These are phyloP conservation scores for Scheffersomyces lignicola DNA, from an alignment of 1,139 yeast genomes.

Conservation along the genomic window DNA sequence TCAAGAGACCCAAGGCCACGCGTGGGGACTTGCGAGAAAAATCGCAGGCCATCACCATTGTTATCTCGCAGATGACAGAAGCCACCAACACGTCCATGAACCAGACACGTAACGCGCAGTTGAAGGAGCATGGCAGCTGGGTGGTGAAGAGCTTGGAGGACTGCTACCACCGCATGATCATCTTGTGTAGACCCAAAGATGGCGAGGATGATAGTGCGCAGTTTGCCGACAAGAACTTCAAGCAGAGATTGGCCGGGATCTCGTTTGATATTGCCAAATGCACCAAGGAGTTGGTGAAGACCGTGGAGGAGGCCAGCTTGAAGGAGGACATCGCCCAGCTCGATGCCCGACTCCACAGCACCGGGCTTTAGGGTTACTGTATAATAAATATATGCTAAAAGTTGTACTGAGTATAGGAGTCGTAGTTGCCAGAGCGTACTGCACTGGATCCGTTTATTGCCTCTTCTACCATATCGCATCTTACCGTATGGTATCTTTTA, in stretches of 20 bases:
- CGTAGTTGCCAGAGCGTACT: too few relatives aligned
- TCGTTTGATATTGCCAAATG: conserved; percentile 96
- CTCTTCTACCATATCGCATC: too few relatives aligned
- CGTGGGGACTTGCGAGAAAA: conserved; percentile 73
- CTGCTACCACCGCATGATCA: conserved; percentile 77
- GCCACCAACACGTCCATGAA: conserved; percentile 89
- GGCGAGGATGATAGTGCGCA: conserved; percentile 53
- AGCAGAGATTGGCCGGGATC: conserved; percentile 91
- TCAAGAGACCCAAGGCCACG: conserved; percentile 74
- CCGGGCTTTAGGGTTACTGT: too few relatives aligned
- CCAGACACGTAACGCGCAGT: conserved; percentile 77
- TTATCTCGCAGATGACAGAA: conserved; percentile 83
- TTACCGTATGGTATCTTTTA: too few relatives aligned
- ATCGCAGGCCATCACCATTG: conserved; percentile 70
- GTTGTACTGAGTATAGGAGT: too few relatives aligned
- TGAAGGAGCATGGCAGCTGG: conserved; percentile 90
- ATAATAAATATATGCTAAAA: too few relatives aligned
- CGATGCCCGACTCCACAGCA: conserved; percentile 49
- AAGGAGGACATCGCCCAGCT: conserved; percentile 69
- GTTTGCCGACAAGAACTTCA: conserved; percentile 85
- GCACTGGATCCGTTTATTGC: too few relatives aligned
- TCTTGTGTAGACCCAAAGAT: conserved; percentile 51
- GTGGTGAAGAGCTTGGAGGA: conserved; percentile 84
- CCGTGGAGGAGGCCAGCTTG: conserved; percentile 91
- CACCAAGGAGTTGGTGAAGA: conserved; percentile 91